phyloP scores from a whole-genome alignment of 2,329 filamentous ascomycete species.

The Fusarium sterilihyphosum region DNA sequence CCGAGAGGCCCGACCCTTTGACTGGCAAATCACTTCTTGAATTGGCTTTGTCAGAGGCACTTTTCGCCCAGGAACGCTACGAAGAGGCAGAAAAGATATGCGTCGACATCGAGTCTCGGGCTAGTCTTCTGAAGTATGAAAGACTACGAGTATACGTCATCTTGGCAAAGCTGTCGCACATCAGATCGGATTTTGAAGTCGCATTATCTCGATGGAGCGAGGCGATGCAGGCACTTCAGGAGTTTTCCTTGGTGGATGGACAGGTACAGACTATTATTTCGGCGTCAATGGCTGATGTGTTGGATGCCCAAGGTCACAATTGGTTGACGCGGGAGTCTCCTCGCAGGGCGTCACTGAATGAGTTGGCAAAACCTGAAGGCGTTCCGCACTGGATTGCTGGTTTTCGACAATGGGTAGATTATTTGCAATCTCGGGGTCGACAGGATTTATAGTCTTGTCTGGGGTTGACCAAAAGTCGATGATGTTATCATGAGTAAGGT shows the following conservation, averaged over 20 bases:
- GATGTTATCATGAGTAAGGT: neutral
- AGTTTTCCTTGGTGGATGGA: constrained; percentile 30
- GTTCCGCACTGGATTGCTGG: constrained; percentile 36
- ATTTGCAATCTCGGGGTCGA: constrained; percentile 24
- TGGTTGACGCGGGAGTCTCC: constrained; percentile 34
- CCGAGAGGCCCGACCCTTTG: constrained; percentile 14
- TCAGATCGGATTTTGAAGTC: constrained; percentile 26
- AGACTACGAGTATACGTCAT: constrained; percentile 30
- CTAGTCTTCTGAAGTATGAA: constrained; percentile 35
- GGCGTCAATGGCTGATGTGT: constrained; percentile 31
- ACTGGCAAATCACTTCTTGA: constrained; percentile 31
- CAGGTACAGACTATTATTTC: constrained; percentile 32
- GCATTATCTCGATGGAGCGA: constrained; percentile 35
- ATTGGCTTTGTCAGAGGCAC: constrained; percentile 31
- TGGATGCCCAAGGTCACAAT: constrained; percentile 35
- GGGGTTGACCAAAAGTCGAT: neutral
- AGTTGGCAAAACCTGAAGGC: constrained; percentile 33
- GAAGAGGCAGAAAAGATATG: constrained; percentile 30
- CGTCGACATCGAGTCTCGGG: constrained; percentile 14
- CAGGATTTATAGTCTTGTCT: constrained; percentile 6
- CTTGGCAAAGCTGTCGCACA: constrained; percentile 32
- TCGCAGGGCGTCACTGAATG: constrained; percentile 26
- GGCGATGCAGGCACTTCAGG: constrained; percentile 35
- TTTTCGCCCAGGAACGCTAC: constrained; percentile 33
- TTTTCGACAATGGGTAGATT: constrained; percentile 33